Conservation (phyloP, 345 rosid species). For the Salix caprea region DNA sequence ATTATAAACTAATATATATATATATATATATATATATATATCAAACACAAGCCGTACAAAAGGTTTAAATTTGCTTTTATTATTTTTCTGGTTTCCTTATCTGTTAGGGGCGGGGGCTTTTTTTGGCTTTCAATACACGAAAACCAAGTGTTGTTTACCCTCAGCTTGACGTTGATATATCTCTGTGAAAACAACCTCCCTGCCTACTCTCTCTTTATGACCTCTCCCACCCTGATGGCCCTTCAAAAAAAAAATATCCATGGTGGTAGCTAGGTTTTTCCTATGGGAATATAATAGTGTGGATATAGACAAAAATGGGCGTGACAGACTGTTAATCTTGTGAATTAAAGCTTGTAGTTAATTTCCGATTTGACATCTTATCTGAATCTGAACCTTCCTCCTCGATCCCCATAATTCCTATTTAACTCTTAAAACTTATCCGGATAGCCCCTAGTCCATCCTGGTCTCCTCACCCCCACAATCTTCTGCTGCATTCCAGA, state of each 20-base stretch:
- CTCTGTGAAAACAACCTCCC: neutral
- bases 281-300: too few species aligned
- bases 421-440: neutral
- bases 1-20: too few species aligned
- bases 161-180: neutral
- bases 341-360: neutral
- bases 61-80: too few species aligned
- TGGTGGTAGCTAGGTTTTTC: too few species aligned
- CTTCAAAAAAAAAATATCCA: too few species aligned
- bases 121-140: neutral
- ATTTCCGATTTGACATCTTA: neutral
- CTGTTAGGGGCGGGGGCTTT: neutral
- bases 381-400: neutral
- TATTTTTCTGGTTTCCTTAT: too few species aligned
- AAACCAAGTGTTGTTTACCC: neutral
- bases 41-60: too few species aligned
- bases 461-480: neutral
- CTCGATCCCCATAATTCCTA: neutral
- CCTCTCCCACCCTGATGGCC: too few species aligned
- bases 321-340: neutral
- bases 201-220: neutral
- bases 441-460: neutral
- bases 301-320: neutral
- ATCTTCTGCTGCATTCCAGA: too few species aligned
- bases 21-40: too few species aligned